phyloP scores from a whole-genome alignment of 73 alveolate genomes.

The Durusdinium trenchii region DNA sequence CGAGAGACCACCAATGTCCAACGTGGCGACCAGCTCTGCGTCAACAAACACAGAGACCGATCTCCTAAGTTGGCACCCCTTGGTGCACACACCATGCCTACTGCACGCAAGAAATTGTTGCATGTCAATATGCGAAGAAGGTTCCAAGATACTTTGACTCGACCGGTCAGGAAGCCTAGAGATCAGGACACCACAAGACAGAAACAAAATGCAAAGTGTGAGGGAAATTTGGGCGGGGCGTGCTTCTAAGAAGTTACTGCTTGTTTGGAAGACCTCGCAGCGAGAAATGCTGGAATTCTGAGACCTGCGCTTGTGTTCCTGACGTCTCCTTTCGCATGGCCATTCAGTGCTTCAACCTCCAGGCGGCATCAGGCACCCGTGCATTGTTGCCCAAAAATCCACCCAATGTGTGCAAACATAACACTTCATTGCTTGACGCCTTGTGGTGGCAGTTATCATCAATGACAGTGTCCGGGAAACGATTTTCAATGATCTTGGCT shows the following conservation, averaged over 20 bases:
- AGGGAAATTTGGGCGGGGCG: neutral
- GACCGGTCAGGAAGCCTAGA: constrained; percentile 73
- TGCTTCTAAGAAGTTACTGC: too few relatives aligned
- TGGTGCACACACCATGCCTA: neutral
- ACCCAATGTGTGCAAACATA: neutral
- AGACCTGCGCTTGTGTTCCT: constrained; percentile 49
- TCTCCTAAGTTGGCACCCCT: neutral
- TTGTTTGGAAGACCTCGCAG: too few relatives aligned
- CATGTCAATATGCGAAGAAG: neutral
- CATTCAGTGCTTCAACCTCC: constrained; percentile 81
- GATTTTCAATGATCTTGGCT: constrained; percentile 69
- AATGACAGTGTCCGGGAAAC: constrained; percentile 73
- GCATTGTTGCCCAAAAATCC: neutral
- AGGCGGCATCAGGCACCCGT: neutral
- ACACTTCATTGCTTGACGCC: neutral
- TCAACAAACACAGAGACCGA: constrained; percentile 64
- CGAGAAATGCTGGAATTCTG: neutral
- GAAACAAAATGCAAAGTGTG: neutral
- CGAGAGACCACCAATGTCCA: constrained; percentile 65
- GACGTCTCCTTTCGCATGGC: constrained; percentile 85
- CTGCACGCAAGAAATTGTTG: neutral
- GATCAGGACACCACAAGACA: neutral
- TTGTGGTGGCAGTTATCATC: constrained; percentile 91
- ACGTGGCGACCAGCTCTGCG: constrained; percentile 63
- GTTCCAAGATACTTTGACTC: constrained; percentile 61